Evolutionary conservation across 768 basidiomycete species (phyloP), one percentile per base, ranked within the genome.

Genomic region (Mycena albidolilacea): DNA sequence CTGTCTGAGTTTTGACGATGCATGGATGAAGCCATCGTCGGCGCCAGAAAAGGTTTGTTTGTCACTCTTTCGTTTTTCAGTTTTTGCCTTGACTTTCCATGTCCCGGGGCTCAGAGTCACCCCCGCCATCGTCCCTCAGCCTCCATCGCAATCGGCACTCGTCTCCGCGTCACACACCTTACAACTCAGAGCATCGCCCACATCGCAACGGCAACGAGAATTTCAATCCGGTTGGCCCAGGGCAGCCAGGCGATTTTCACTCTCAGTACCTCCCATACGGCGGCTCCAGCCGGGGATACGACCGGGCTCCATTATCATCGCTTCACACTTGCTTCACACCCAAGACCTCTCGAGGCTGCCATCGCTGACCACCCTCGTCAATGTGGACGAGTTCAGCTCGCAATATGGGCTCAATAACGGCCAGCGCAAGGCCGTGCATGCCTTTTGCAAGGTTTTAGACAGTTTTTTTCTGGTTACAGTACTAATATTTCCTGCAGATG

Each of bases 391-490:
- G 30, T 30, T 63, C 35, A 48, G 62, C 12, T 3, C 35, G 2
- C 3, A 64, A 12, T 64, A 64, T 11, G 46, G 35, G 43, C 48
- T 64, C 5, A 30, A 64, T 50, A 64, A 35, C 3, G 15, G 5
- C 17, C 62, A 64, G 46, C 30, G 46, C 9, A 64, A 50, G 10
- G 62, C 62, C 17, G 46, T 48, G 1, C 62, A 64, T 17, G 17
- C 11, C 48, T 64, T 64, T 37, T 48, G 3, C 62, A 64, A 64
- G 62, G 62, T 50, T 19, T 4, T 50, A 44, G 9, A 44, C 12
- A 5, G 44, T 48, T 14, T 35, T 23, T 15, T 48, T 48, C 14
- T 48, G 1, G 46, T 21, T 52, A n/a, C 50, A 7, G 50, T n/a
- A 12, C 50, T 21, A 7, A 52, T n/a, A 5, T n/a, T n/a, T 21